Evolutionary conservation across 768 basidiomycete genomes (phyloP), one percentile per base, ranked within the genome.

Genomic region (Suillus subluteus): DNA sequence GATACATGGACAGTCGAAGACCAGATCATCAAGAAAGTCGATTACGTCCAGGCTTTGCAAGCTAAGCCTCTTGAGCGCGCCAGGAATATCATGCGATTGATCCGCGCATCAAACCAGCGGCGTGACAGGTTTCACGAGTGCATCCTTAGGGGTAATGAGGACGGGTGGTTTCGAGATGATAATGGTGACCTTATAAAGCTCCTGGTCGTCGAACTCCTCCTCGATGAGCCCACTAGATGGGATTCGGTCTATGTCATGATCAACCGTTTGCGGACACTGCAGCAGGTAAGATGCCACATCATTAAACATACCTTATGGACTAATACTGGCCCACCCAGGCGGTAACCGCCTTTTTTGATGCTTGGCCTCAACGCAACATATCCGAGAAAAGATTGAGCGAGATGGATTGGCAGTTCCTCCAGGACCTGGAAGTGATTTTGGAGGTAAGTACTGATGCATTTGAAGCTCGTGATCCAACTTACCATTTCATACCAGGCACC

Each of bases 201-300:
- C 6, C 62, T 58, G 2, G 58, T 50, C 0, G 18, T 46, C 18
- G 16, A 67, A 26, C 54, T 67, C 3, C 63, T 69, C 1, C 71
- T 75, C 1, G 76, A 84, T 64, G 76, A 84, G 4, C 40, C 65
- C 3, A 83, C 80, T 0, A 67, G 74, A 0, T 82, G 80, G 82
- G 79, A 82, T 56, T 80, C 75, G 79, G 26, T 75, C 0, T 80
- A 70, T 46, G 74, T 80, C 61, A 81, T 83, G 79, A 66, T 82
- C 0, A 52, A 69, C 38, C 6, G 35, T 35, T 35, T 68, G 54
- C 9, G 35, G 13, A 35, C 56, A 6, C 62, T 67, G 30, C 43
- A 18, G 3, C 66, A 52, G 37, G 68, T 67, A 67, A 58, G 66
- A 48, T 38, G 13, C 12, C 0, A 52, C 46, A 48, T 9, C 46